Base-by-base conservation (phyloP, 768 basidiomycete species). In the Mycena metata region DNA sequence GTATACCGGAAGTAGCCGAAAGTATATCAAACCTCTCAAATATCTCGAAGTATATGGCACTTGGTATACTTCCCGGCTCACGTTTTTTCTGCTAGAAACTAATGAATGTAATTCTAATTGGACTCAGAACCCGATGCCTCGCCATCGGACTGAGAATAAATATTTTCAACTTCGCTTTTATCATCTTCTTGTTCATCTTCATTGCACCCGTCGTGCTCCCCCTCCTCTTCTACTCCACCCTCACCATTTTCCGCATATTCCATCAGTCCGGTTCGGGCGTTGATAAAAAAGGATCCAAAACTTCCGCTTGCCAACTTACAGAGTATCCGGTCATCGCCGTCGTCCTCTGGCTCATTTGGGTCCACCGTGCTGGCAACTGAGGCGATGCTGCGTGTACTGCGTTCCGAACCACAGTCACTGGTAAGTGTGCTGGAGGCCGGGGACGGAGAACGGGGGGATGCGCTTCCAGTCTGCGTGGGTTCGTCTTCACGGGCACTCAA, bases 281-380 rank as follows among this genome's bases (percentile, higher is more conserved):
- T 24, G 45, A 47, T 35, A 16, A 47, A 47, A 17, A 36, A 10
- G 2, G 42, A 17, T 2, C 15, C 11, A 24, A 59, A 59, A 6
- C 43, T 46, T 13, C 58, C 43, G n/a, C 58, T 47, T 1, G 45
- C 33, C 3, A 5, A 30, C 7, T 16, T 16, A 7, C n/a, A 15
- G 16, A 36, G 43, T 5, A 19, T n/a, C 30, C 30, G 17, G 17
- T 59, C 58, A 7, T n/a, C 45, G 12, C 58, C 58, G 12, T 59
- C 58, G 17, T 59, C 23, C 19, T 47, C 45, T 6, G 58, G 58
- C n/a, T 59, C 58, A 19, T 59, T 59, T 5, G 58, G 58, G 19
- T 59, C 58, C 2, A 33, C 21, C 10, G 19, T 11, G 11, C 45
- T 47, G 45, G 46, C 26, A n/a, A 57, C 19, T 8, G 39, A 42